These are phyloP conservation scores for Globisporangium paroecandrum DNA, from an alignment of 352 stramenopile genomes.

Conservation along the genomic window DNA sequence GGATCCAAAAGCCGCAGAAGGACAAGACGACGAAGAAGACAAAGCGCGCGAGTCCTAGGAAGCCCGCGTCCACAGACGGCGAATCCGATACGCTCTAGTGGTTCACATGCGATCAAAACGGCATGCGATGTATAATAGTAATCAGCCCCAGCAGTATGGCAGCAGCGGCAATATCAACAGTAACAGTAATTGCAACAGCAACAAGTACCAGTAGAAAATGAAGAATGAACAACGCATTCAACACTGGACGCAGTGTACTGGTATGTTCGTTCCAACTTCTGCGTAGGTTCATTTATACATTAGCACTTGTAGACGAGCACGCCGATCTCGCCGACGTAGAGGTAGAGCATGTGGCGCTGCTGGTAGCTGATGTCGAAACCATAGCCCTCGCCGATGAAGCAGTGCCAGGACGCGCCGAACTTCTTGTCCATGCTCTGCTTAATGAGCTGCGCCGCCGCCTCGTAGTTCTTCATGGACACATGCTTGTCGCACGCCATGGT, in stretches of 20 bases:
- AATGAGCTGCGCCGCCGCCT: slow-evolving; percentile 89
- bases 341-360: slow-evolving; percentile 94
- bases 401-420: slow-evolving; percentile 95
- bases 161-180: not conserved
- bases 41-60: not conserved
- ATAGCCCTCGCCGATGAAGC: slow-evolving; percentile 95
- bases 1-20: not conserved
- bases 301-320: slow-evolving; percentile 96
- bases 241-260: not conserved
- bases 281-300: not conserved
- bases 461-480: slow-evolving; percentile 92
- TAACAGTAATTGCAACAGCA: not conserved
- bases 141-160: not conserved
- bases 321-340: slow-evolving; percentile 92
- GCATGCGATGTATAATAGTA: not conserved
- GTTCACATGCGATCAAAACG: too few species aligned
- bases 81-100: slow-evolving; percentile 2
- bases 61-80: not conserved
- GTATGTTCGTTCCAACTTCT: not conserved
- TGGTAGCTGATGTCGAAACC: slow-evolving; percentile 96
- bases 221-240: not conserved
- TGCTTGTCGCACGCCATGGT: slow-evolving; percentile 97
- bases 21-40: not conserved
- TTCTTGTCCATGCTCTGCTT: slow-evolving; percentile 98
- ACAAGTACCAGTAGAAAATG: slow-evolving; percentile 2